A percentile compares a stretch with the other conserved stretches of the same genome.
Evolutionary conservation across 495 filamentous ascomycete species (phyloP).

Genomic region (Podospora pseudocomata): DNA sequence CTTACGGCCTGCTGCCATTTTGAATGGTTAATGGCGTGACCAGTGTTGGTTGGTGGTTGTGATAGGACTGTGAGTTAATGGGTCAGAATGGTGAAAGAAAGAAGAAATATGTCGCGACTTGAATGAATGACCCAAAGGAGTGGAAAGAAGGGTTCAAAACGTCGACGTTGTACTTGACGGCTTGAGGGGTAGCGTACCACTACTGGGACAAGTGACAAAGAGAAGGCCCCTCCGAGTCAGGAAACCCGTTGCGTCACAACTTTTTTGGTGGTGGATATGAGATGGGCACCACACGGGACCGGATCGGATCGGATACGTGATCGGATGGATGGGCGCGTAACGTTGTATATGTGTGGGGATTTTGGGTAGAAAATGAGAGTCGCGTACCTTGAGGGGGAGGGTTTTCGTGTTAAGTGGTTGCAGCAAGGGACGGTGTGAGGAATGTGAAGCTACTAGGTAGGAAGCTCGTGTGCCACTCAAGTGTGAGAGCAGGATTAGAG

Average conservation of each 20-base stretch:
- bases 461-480: background rate
- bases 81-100: background rate
- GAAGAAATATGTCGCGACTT: no score
- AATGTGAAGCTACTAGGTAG: background rate
- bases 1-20: slow-evolving; percentile 16
- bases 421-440: background rate
- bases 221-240: background rate
- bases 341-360: background rate
- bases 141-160: background rate
- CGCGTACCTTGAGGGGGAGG: background rate
- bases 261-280: background rate
- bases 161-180: background rate
- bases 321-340: background rate
- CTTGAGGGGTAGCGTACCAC: background rate
- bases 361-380: background rate
- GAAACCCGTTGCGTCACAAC: background rate
- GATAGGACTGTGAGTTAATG: background rate
- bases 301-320: background rate
- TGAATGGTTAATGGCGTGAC: background rate
- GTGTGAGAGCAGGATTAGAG: background rate
- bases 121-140: background rate
- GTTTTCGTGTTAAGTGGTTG: background rate
- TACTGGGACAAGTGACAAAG: background rate
- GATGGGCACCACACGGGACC: background rate
- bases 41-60: background rate